Evolutionary conservation across 305 asterid species (phyloP).

Genomic region (Fraxinus sp.): DNA sequence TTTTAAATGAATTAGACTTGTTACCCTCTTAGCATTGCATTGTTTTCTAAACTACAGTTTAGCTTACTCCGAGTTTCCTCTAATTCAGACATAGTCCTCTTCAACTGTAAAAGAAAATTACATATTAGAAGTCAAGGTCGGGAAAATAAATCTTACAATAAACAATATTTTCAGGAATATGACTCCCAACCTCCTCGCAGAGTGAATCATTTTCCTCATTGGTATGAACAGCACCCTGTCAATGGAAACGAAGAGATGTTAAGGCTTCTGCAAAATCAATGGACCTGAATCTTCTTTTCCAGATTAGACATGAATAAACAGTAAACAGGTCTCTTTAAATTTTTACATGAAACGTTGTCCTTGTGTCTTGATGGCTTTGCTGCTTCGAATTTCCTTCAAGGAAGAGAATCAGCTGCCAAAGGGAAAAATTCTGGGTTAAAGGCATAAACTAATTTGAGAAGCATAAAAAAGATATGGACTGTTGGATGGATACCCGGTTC

Average conservation of each 20-base stretch:
- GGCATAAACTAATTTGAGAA: slow-evolving; percentile 15
- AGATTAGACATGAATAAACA: slow-evolving; percentile 10
- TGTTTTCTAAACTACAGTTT: slow-evolving; percentile 60
- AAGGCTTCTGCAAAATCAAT: slow-evolving; percentile 22
- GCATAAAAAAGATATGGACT: slow-evolving; percentile 6
- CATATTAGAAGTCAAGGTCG: slow-evolving; percentile 24
- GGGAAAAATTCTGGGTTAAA: slow-evolving; percentile 13
- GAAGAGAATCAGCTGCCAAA: slow-evolving; percentile 53
- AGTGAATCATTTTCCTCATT: slow-evolving; percentile 44
- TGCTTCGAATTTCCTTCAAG: slow-evolving; percentile 63
- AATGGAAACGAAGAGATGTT: slow-evolving; percentile 19
- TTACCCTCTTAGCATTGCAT: slow-evolving; percentile 72
- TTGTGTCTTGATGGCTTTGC: slow-evolving; percentile 38
- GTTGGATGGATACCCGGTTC: slow-evolving; percentile 58
- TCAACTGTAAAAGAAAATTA: slow-evolving; percentile 49
- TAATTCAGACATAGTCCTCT: slow-evolving; percentile 57
- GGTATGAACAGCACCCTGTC: slow-evolving; percentile 44
- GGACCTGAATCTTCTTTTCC: slow-evolving; percentile 15
- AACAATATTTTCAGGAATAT: slow-evolving; percentile 16
- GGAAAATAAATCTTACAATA: slow-evolving; percentile 12
- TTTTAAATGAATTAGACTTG: slow-evolving; percentile 7
- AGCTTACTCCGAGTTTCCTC: slow-evolving; percentile 68
- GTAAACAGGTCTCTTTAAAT: slow-evolving; percentile 17
- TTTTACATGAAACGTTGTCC: slow-evolving; percentile 39
- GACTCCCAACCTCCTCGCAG: slow-evolving; percentile 53